These are phyloP conservation scores for Trichaptum fuscoviolaceum DNA, from an alignment of 768 basidiomycete species.

Conservation along the genomic window DNA sequence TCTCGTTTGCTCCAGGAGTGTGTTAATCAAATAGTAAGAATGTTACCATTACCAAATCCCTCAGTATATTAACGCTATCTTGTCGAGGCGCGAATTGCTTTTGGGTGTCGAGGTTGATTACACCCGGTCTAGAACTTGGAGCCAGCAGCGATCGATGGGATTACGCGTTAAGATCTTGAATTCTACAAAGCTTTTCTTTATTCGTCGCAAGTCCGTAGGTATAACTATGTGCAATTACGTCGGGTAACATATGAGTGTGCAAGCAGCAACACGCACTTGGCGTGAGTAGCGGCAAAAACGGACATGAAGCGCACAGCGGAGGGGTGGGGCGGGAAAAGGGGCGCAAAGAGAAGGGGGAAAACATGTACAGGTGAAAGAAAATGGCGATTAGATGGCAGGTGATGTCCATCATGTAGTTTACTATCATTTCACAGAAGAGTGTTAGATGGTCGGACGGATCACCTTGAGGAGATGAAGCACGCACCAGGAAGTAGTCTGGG, in stretches of 20 bases:
- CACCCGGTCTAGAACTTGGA: not conserved
- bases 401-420: not conserved
- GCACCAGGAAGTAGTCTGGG: slow-evolving; percentile 89
- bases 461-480: slow-evolving; percentile 21
- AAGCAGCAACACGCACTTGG: not conserved
- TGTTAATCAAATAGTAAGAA: too few relatives aligned
- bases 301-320: not conserved
- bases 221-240: slow-evolving; percentile 1
- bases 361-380: not conserved
- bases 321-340: not conserved
- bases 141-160: too few relatives aligned
- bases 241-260: slow-evolving; percentile 1
- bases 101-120: too few relatives aligned
- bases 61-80: too few relatives aligned
- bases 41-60: too few relatives aligned
- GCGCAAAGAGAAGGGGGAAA: not conserved
- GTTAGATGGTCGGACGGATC: not conserved
- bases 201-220: not conserved
- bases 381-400: not conserved
- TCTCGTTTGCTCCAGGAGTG: too few relatives aligned
- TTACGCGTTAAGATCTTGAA: not conserved
- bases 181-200: not conserved
- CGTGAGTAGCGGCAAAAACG: not conserved
- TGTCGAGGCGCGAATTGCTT: too few relatives aligned
- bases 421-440: not conserved